These are phyloP conservation scores for Bruguiera sexangula DNA, from an alignment of 345 rosid genomes.

Conservation along the genomic window DNA sequence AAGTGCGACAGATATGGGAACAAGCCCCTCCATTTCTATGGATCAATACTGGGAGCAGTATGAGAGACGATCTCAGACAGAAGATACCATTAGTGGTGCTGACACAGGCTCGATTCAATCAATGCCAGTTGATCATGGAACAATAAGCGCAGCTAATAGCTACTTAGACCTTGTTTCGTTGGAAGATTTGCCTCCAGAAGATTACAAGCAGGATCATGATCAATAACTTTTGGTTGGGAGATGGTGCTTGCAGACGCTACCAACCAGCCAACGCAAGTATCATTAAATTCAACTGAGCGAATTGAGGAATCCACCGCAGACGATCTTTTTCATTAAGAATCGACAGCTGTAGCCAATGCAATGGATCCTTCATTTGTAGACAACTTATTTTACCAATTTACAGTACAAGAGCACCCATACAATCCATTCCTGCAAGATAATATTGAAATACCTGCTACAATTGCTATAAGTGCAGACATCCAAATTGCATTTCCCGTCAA, in stretches of 20 bases:
- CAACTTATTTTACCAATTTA: slow-evolving; percentile 6
- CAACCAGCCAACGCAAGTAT: slow-evolving; percentile 21
- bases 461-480: neutral
- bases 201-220: neutral
- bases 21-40: slow-evolving; percentile 17
- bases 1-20: slow-evolving; percentile 33
- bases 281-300: slow-evolving; percentile 3
- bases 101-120: slow-evolving; percentile 34
- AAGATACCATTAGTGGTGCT: slow-evolving; percentile 10
- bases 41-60: slow-evolving; percentile 33
- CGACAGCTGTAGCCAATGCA: neutral
- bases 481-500: slow-evolving; percentile 4
- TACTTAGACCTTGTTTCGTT: slow-evolving; percentile 30
- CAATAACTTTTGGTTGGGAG: slow-evolving; percentile 37
- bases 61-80: slow-evolving; percentile 23
- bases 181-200: slow-evolving; percentile 37
- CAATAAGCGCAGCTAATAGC: slow-evolving; percentile 13
- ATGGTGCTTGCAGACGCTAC: slow-evolving; percentile 42
- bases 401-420: slow-evolving; percentile 13
- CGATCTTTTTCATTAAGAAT: slow-evolving; percentile 5
- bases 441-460: slow-evolving; percentile 33
- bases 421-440: slow-evolving; percentile 38
- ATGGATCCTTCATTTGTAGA: neutral
- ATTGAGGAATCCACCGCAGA: neutral
- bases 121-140: slow-evolving; percentile 22